Base-by-base conservation (phyloP, 805 yeast genomes). In the Torulaspora indica region DNA sequence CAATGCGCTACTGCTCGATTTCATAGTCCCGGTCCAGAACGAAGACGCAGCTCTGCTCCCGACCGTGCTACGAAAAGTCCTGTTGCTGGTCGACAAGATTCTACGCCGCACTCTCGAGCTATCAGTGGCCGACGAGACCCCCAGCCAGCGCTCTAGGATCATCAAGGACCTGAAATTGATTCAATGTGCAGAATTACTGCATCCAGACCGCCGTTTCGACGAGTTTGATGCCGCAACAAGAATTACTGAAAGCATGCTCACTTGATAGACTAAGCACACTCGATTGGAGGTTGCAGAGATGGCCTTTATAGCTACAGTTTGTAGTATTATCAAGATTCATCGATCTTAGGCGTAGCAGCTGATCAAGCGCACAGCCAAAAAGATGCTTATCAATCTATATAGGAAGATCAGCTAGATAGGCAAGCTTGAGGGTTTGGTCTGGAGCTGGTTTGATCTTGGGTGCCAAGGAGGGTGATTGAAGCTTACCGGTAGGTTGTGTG, bases 1-100 rank as follows among this genome's bases (percentile, higher is more conserved):
- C 59, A 70, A 81, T 2, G 88, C 82, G 0, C 56, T 85, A 12
- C 51, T 84, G 14, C 71, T 82, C 2, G 77, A 82, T 30, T 27
- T 37, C 10, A 14, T 45, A 13, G 41, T 40, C 12, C 47, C 46
- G 4, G 24, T 40, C 9, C 25, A 20, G 23, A 25, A 23, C 8
- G 34, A 37, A 15, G 35, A 23, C 15, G 23, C 54, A 49, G 12
- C 41, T 30, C 18, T 17, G 15, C 44, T 52, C n/a, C 42, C 44
- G 0, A 47, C 51, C 0, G 68, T 79, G 2, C 52, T 77, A 23
- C 64, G 64, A 15, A 68, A 69, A 39, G 71, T 75, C 0, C 51
- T 76, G 4, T 51, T 64, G 2, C 61, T 67, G 17, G 72, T 75
- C 24, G 71, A 69, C 24, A 57, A 62, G 24, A 77, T 77, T 2